phyloP scores from a whole-genome alignment of 305 asterid species.

The Rubia occidens region DNA sequence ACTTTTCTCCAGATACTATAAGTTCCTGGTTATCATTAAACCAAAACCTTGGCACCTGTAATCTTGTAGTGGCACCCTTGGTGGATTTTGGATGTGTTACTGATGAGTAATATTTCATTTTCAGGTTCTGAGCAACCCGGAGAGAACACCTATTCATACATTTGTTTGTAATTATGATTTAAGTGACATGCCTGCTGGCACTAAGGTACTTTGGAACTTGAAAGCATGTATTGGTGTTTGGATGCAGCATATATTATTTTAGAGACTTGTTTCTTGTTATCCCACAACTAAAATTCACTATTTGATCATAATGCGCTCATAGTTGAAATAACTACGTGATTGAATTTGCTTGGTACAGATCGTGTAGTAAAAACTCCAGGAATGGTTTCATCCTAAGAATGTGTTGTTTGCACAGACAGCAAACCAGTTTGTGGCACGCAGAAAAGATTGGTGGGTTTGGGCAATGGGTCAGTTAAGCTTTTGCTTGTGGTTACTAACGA shows the following conservation, averaged over 20 bases:
- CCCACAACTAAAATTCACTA: not conserved
- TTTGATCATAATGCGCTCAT: not conserved
- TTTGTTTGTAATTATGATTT: constrained; percentile 84
- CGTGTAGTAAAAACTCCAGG: too few relatives aligned
- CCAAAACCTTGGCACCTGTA: not conserved
- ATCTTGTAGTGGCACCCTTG: not conserved
- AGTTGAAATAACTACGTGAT: not conserved
- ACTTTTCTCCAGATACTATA: not conserved
- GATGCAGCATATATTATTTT: not conserved
- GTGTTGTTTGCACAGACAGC: not conserved
- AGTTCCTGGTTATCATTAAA: not conserved
- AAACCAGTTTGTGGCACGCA: not conserved
- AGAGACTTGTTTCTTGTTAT: not conserved
- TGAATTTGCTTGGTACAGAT: not conserved
- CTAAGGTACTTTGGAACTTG: constrained; percentile 48
- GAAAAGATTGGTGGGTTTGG: not conserved
- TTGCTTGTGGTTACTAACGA: not conserved
- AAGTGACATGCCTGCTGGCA: constrained; percentile 94
- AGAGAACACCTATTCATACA: constrained; percentile 81
- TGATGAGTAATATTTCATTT: constrained; percentile 15
- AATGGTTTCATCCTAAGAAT: too few relatives aligned
- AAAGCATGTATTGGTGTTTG: not conserved
- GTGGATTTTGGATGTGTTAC: not conserved
- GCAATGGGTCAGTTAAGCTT: not conserved
- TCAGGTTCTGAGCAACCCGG: constrained; percentile 93